Conservation (phyloP, 768 basidiomycete species). For the Tricholoma bakamatsutake region DNA sequence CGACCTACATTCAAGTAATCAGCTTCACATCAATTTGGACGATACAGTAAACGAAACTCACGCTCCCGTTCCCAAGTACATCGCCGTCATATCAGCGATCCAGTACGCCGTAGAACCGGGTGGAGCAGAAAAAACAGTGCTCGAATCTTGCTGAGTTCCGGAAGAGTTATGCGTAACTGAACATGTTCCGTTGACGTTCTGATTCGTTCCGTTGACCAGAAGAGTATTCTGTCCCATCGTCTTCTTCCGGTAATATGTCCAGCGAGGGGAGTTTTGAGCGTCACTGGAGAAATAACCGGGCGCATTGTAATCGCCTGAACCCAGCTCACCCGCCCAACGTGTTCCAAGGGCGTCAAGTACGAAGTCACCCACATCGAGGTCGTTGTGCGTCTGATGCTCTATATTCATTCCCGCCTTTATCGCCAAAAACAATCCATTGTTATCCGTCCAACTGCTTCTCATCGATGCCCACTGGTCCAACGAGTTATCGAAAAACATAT, state of each 20-base stretch:
- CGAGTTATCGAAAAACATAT: slow-evolving; percentile 70
- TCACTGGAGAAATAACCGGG: slow-evolving; percentile 75
- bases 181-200: slow-evolving; percentile 68
- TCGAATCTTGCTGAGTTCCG: slow-evolving; percentile 73
- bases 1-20: slow-evolving; percentile 33
- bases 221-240: slow-evolving; percentile 98
- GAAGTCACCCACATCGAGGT: slow-evolving; percentile 93
- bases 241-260: slow-evolving; percentile 94
- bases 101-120: slow-evolving; percentile 75
- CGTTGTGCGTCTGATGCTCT: slow-evolving; percentile 91
- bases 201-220: slow-evolving; percentile 69
- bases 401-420: slow-evolving; percentile 81
- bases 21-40: not conserved
- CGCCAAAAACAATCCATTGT: slow-evolving; percentile 75
- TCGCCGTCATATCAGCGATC: slow-evolving; percentile 68
- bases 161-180: slow-evolving; percentile 44
- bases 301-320: slow-evolving; percentile 77
- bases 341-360: slow-evolving; percentile 91
- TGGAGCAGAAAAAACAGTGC: slow-evolving; percentile 66
- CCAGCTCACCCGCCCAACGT: slow-evolving; percentile 94
- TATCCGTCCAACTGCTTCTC: slow-evolving; percentile 90
- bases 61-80: slow-evolving; percentile 66
- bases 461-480: slow-evolving; percentile 86
- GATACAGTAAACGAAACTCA: slow-evolving; percentile 30
- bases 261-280: slow-evolving; percentile 61